These are phyloP conservation scores for Orbilia blumenaviensis DNA, from an alignment of 2,329 filamentous ascomycete species.

Conservation along the genomic window DNA sequence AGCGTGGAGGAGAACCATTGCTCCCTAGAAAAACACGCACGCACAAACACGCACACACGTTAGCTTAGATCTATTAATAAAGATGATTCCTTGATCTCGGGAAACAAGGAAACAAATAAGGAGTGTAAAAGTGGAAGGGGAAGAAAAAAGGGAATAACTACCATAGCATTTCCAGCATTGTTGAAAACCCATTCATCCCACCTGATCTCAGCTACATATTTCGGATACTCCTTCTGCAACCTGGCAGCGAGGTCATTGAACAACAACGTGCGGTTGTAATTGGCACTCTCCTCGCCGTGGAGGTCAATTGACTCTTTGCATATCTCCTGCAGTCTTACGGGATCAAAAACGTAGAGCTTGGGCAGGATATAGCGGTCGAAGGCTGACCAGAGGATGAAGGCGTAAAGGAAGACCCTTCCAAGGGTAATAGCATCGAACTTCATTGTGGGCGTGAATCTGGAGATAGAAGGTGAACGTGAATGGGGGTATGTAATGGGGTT, in stretches of 20 bases:
- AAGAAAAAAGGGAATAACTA: constrained; percentile 23
- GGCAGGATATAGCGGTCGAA: constrained; percentile 53
- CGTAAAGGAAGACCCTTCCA: constrained; percentile 20
- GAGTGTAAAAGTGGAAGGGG: neutral
- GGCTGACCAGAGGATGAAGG: constrained; percentile 27
- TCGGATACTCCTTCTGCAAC: constrained; percentile 59
- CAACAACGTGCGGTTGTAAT: constrained; percentile 67
- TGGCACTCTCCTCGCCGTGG: constrained; percentile 73
- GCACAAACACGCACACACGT: neutral
- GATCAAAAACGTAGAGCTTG: constrained; percentile 78
- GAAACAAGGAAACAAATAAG: too few species aligned
- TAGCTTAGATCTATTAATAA: neutral
- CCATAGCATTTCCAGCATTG: constrained; percentile 88
- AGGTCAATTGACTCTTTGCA: constrained; percentile 71
- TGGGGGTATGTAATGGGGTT: neutral
- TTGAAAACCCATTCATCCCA: constrained; percentile 90
- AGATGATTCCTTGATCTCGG: too few species aligned
- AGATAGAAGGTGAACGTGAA: neutral
- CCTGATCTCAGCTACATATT: constrained; percentile 68
- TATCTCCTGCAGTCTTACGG: constrained; percentile 73
- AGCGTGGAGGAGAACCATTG: constrained; percentile 88
- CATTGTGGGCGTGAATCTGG: constrained; percentile 10
- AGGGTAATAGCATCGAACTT: constrained; percentile 29
- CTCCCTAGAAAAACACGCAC: too few species aligned
- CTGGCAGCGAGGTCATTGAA: constrained; percentile 72